Evolutionary conservation across 1,284 basidiomycete species (phyloP).

Genomic region (Volvariella volvacea): DNA sequence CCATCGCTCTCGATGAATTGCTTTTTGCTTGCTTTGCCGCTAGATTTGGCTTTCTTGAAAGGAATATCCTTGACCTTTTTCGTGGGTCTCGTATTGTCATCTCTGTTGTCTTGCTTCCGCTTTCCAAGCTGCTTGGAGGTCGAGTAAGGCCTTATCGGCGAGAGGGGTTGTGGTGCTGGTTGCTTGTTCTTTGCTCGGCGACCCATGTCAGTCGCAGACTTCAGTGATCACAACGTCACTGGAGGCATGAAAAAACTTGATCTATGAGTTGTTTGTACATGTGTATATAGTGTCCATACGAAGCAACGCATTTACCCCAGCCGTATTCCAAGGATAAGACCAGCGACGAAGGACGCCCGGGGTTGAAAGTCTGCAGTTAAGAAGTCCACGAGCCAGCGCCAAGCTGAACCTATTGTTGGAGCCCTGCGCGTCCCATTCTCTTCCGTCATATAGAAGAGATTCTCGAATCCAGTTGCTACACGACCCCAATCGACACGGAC

Average conservation of each 20-base stretch:
- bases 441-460: constrained; percentile 62
- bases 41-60: no score
- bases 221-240: no score
- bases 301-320: constrained; percentile 20
- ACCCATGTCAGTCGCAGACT: constrained; percentile 51
- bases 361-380: constrained; percentile 91
- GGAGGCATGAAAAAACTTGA: background rate
- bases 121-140: constrained; percentile 61
- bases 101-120: constrained; percentile 58
- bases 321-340: constrained; percentile 67
- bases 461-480: constrained; percentile 62
- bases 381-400: constrained; percentile 76
- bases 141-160: constrained; percentile 19
- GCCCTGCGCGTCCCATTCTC: constrained; percentile 42
- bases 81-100: constrained; percentile 36
- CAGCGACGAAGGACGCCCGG: constrained; percentile 69
- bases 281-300: constrained; percentile 1
- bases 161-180: constrained; percentile 62
- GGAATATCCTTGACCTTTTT: constrained; percentile 50
- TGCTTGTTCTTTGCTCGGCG: constrained; percentile 91
- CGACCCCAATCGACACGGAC: constrained; percentile 77
- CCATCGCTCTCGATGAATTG: constrained; percentile 21
- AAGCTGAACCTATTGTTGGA: constrained; percentile 61
- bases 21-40: constrained; percentile 21
- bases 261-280: constrained; percentile 3